Conservation (phyloP, 116 monocot genomes). For the Phalaenopsis hybrid region DNA sequence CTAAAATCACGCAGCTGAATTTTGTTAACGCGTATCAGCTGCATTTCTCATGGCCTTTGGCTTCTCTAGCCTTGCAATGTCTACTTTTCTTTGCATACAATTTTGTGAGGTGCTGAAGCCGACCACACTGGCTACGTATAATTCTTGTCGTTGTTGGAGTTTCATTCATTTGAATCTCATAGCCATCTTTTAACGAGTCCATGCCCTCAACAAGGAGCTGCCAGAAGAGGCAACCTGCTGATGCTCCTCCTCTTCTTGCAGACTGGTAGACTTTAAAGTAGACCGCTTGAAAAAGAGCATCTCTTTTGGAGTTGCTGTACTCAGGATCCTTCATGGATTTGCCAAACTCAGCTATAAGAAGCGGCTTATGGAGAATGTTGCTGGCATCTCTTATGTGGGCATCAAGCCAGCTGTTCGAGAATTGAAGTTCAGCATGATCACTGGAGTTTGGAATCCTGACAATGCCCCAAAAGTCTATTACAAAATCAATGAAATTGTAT, state of each 20-base stretch:
- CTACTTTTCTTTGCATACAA: conserved; percentile 18
- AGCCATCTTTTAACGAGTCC: conserved; percentile 72
- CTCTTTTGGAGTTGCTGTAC: conserved; percentile 51
- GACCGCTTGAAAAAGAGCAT: conserved; percentile 42
- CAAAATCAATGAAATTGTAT: not conserved
- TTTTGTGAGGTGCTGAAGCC: conserved; percentile 28
- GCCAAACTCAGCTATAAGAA: conserved; percentile 77
- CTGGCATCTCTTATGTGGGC: conserved; percentile 56
- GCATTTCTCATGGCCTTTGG: conserved; percentile 27
- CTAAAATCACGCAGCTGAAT: no score
- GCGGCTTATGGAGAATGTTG: conserved; percentile 53
- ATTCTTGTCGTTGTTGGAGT: conserved; percentile 18
- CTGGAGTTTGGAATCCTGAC: conserved; percentile 49
- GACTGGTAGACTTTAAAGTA: conserved; percentile 70
- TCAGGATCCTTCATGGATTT: conserved; percentile 69
- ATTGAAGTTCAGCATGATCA: conserved; percentile 43
- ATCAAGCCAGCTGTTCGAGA: conserved; percentile 70
- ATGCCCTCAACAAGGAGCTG: conserved; percentile 69
- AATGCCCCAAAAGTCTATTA: not conserved
- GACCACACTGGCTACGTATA: conserved; percentile 31
- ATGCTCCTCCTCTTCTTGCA: conserved; percentile 60
- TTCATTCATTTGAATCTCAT: conserved; percentile 57
- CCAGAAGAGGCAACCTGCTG: conserved; percentile 83
- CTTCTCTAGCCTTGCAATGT: conserved; percentile 21
- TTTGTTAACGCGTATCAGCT: not conserved